These are phyloP conservation scores for Apiospora arundinis DNA, from an alignment of 2,329 filamentous ascomycete species.

Conservation along the genomic window DNA sequence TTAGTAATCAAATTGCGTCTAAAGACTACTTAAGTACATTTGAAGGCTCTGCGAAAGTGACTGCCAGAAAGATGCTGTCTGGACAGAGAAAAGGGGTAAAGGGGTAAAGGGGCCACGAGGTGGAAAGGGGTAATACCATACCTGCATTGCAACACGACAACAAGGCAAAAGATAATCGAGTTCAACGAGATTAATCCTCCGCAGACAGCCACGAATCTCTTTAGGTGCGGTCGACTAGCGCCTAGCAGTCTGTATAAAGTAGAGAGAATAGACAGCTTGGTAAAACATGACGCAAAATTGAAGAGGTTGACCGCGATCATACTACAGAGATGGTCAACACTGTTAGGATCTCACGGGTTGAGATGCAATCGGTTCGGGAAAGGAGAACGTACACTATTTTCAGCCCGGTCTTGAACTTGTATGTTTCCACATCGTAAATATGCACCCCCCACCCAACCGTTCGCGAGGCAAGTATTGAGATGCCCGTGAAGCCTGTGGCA, in stretches of 20 bases:
- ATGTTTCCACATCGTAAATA: slow-evolving; percentile 35
- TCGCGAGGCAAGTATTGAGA: slow-evolving; percentile 32
- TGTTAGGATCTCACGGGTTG: not conserved
- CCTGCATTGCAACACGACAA: slow-evolving; percentile 44
- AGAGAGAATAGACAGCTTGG: slow-evolving; percentile 45
- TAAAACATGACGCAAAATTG: slow-evolving; percentile 40
- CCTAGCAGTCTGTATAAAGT: slow-evolving; percentile 41
- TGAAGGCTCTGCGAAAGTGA: not conserved
- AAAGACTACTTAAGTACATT: no score
- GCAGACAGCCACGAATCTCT: slow-evolving; percentile 34
- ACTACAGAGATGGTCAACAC: slow-evolving; percentile 8
- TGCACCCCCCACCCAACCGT: slow-evolving; percentile 38
- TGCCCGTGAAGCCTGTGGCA: slow-evolving; percentile 35
- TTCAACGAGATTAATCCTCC: slow-evolving; percentile 35
- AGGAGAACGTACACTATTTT: slow-evolving; percentile 31
- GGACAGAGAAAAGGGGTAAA: slow-evolving; percentile 27
- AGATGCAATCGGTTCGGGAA: not conserved
- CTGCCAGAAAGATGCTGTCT: slow-evolving; percentile 33
- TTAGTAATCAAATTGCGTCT: not conserved
- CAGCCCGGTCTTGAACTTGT: slow-evolving; percentile 28
- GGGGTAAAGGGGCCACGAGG: no score
- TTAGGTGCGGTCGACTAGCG: slow-evolving; percentile 34
- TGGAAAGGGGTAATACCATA: slow-evolving; percentile 22
- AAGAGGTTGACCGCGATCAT: slow-evolving; percentile 41
- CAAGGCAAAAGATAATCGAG: slow-evolving; percentile 37